phyloP scores from a whole-genome alignment of 2,329 filamentous ascomycete species.

The Cladorrhinum sp. region DNA sequence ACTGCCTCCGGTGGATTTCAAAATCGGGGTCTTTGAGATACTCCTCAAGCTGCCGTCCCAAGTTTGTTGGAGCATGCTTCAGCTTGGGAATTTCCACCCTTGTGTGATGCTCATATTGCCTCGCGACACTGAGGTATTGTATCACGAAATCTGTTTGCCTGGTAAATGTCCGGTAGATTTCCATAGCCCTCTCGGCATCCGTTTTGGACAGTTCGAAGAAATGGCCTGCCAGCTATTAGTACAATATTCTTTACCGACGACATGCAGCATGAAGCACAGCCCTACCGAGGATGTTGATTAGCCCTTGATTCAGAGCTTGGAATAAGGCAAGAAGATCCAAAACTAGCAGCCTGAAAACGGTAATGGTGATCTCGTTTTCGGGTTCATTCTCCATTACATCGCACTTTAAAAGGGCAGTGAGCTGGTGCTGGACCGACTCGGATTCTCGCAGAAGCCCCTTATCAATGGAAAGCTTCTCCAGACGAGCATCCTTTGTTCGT shows the following conservation, averaged over 20 bases:
- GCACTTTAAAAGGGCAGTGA: conserved; percentile 81
- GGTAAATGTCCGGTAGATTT: conserved; percentile 89
- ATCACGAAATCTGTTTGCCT: conserved; percentile 91
- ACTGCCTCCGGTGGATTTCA: conserved; percentile 87
- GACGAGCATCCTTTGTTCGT: conserved; percentile 71
- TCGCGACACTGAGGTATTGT: conserved; percentile 79
- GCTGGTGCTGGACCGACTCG: conserved; percentile 83
- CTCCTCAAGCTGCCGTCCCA: conserved; percentile 86
- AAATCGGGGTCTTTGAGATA: conserved; percentile 95
- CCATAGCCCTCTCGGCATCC: conserved; percentile 87
- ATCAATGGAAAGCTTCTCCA: conserved; percentile 84
- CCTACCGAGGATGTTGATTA: conserved; percentile 92
- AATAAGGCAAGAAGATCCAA: conserved; percentile 87
- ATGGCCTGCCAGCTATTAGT: conserved; percentile 59
- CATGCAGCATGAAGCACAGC: conserved; percentile 2
- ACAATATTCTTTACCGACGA: conserved; percentile 10
- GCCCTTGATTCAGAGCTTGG: conserved; percentile 92
- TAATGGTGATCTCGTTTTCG: conserved; percentile 95
- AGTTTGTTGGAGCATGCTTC: conserved; percentile 91
- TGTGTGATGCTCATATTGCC: conserved; percentile 88
- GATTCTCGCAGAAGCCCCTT: conserved; percentile 92
- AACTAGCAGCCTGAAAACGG: conserved; percentile 86
- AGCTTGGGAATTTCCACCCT: conserved; percentile 92
- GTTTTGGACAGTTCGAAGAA: conserved; percentile 98
- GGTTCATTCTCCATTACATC: conserved; percentile 77